Evolutionary conservation across 2,329 filamentous ascomycete genomes (phyloP), one percentile per base, ranked within the genome.

Genomic region (Cytospora piceicola): DNA sequence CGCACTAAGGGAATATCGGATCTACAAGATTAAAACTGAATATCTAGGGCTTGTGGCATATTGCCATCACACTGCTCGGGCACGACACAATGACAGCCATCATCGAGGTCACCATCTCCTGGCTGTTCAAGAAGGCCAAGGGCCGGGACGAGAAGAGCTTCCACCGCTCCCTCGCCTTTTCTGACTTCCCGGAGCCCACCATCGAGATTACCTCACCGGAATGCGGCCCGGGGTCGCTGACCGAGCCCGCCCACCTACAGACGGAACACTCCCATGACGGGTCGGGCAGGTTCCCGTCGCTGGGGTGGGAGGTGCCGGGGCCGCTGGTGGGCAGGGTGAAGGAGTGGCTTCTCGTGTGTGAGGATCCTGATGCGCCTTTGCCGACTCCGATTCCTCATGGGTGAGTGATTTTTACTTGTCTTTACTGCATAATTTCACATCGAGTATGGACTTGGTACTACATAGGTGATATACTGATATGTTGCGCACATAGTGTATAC

Each of bases 351-450:
- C 70, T 85, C 20, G 71, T 83, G 17, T 73, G 72, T 49, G 81
- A 83, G 66, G 80, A 85, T 61, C 80, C 80, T 2, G 81, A 83
- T 70, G 78, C 78, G 20, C 80, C 80, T 22, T 58, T 82, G 34
- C 76, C 79, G 8, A 78, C 74, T 12, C 78, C 81, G 7, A 75
- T 80, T n/a, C 75, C 76, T 30, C 82, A 84, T 52, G 81, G 81
- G 78, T 79, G 59, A 73, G 76, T 69, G 53, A 27, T 5, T 32
- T 51, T 17, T 7, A 14, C 20, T 27, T 39, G 24, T 11, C 6
- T 4, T 34, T 3, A 22, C 17, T 29, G 14, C 6, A 0, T 34
- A 29, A 17, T 32, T 30, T 9, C 4, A 14, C n/a, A 36, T 49
- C 24, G 46, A 8, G 4, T 0, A 3, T 36, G 39, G 11, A 3